A percentile compares a stretch with the other conserved stretches of the same genome.
Conservation (phyloP, 2,329 filamentous ascomycete genomes). For the Ophiostoma quercus region DNA sequence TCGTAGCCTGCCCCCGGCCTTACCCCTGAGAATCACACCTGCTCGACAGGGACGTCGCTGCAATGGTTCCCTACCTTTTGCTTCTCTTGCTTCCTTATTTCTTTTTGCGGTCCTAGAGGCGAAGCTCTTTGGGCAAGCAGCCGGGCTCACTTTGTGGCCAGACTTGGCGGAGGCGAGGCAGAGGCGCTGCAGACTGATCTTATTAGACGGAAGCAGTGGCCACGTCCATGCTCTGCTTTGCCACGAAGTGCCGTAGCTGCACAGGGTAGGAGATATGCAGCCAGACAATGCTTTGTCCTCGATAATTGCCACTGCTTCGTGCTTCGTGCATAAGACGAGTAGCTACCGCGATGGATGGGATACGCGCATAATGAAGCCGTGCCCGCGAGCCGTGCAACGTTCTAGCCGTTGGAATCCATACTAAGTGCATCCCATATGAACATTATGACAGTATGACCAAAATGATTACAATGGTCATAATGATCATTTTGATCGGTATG, state of each 20-base stretch:
- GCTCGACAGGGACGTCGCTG: background rate
- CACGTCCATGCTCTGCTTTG: background rate
- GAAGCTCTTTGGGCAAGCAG: background rate
- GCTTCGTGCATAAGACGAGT: background rate
- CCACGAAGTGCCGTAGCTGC: background rate
- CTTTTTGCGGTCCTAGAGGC: background rate
- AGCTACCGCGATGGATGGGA: background rate
- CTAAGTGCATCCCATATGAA: background rate
- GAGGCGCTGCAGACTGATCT: background rate
- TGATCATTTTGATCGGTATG: background rate
- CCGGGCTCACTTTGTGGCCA: background rate
- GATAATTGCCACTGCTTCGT: background rate
- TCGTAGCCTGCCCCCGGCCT: background rate
- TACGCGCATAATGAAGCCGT: slow-evolving; percentile 1
- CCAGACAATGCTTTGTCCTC: background rate
- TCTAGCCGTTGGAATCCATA: background rate
- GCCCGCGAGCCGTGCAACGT: slow-evolving; percentile 1
- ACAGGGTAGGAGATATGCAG: background rate
- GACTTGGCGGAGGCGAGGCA: background rate
- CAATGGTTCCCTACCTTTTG: slow-evolving; percentile 11
- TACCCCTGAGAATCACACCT: slow-evolving; percentile 14
- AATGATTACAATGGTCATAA: background rate
- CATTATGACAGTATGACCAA: background rate
- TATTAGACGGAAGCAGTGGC: background rate
- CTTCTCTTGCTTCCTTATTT: background rate